Evolutionary conservation across 2,329 filamentous ascomycete species (phyloP).

Genomic region (Thielaviopsis punctulata): DNA sequence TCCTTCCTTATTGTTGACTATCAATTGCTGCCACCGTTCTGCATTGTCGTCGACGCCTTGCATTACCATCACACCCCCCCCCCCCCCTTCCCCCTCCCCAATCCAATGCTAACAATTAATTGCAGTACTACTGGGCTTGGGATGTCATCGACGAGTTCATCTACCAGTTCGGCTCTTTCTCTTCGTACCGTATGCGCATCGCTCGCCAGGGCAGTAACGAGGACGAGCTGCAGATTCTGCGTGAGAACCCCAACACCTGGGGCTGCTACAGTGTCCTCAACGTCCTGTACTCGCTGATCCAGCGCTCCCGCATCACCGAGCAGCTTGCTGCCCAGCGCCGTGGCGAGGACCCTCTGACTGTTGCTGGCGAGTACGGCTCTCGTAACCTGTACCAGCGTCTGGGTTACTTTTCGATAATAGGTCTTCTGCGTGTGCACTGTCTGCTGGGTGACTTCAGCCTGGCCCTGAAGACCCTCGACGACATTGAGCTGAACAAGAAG

Average conservation of each 20-base stretch:
- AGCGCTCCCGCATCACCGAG: constrained; percentile 94
- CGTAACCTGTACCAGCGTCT: constrained; percentile 95
- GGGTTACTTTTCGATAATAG: constrained; percentile 98
- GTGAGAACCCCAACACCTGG: constrained; percentile 97
- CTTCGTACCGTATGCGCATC: constrained; percentile 83
- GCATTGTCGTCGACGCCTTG: not conserved
- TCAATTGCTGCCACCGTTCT: not conserved
- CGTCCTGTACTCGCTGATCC: constrained; percentile 96
- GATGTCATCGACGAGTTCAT: constrained; percentile 99
- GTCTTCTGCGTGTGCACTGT: constrained; percentile 87
- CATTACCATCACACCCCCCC: too few relatives aligned
- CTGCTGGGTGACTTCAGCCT: constrained; percentile 95
- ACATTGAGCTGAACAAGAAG: constrained; percentile 99
- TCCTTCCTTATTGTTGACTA: not conserved
- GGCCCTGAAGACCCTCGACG: constrained; percentile 94
- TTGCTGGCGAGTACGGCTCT: constrained; percentile 87
- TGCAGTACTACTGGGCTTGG: constrained; percentile 97
- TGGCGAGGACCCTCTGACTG: constrained; percentile 71
- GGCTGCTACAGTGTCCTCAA: constrained; percentile 99
- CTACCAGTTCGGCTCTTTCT: constrained; percentile 99
- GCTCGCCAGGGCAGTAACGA: constrained; percentile 70
- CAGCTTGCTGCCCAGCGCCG: constrained; percentile 90
- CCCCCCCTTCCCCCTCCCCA: not conserved
- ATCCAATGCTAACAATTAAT: constrained; percentile 4
- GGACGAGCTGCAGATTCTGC: constrained; percentile 79